A percentile compares a stretch with the other conserved stretches of the same genome.
These are phyloP conservation scores for Taphrina betulina DNA, from an alignment of 1,139 yeast species.

Conservation along the genomic window DNA sequence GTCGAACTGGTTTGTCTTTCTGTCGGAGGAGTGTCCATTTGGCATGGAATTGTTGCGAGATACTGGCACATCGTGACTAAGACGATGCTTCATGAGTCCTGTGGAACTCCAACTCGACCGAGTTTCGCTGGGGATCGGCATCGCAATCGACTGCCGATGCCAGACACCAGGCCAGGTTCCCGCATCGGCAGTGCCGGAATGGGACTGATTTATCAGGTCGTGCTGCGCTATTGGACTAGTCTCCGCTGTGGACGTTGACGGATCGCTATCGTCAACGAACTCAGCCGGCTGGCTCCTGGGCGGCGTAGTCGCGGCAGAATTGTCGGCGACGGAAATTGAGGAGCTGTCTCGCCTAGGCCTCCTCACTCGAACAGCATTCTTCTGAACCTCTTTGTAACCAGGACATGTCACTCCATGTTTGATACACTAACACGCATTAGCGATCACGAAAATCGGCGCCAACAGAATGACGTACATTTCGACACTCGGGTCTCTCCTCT, in stretches of 20 bases:
- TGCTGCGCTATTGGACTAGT: no score
- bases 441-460: not conserved
- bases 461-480: slow-evolving; percentile 10
- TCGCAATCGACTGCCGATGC: no score
- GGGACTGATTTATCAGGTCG: no score
- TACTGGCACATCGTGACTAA: no score
- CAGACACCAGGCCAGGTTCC: no score
- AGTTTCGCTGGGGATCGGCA: no score
- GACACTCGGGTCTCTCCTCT: slow-evolving; percentile 29
- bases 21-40: not conserved
- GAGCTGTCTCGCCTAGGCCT: slow-evolving; percentile 4
- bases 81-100: no score
- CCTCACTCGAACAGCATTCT: not conserved
- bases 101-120: no score
- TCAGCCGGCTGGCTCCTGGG: slow-evolving; percentile 9
- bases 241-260: not conserved
- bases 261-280: not conserved
- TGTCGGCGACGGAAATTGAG: not conserved
- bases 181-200: no score
- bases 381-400: slow-evolving; percentile 23
- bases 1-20: no score
- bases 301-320: not conserved
- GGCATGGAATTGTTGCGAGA: not conserved
- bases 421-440: slow-evolving; percentile 10
- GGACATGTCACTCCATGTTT: slow-evolving; percentile 29